These are phyloP conservation scores for Lactarius indigo DNA, from an alignment of 768 basidiomycete genomes.

Conservation along the genomic window DNA sequence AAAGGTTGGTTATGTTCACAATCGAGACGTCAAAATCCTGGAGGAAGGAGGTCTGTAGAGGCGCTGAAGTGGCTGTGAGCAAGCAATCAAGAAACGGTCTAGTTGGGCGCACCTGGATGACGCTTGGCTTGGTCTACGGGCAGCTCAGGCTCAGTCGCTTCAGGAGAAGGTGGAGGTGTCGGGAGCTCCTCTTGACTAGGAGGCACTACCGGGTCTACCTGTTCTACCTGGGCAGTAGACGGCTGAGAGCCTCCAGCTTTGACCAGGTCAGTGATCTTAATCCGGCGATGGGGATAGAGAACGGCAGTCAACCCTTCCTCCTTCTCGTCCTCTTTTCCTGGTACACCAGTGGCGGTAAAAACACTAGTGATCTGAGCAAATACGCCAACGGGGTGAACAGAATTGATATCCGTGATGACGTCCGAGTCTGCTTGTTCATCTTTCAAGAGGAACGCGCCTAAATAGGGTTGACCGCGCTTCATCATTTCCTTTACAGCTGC, in stretches of 20 bases:
- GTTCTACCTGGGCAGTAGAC: conserved; percentile 35
- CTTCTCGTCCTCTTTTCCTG: conserved; percentile 66
- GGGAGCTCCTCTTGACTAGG: conserved; percentile 45
- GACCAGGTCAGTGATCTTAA: conserved; percentile 82
- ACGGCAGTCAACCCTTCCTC: conserved; percentile 94
- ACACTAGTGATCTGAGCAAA: conserved; percentile 97
- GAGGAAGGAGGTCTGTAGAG: conserved; percentile 81
- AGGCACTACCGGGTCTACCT: conserved; percentile 31
- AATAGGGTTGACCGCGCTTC: conserved; percentile 93
- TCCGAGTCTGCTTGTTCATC: conserved; percentile 92
- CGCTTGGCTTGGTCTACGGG: conserved; percentile 15
- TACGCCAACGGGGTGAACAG: conserved; percentile 90
- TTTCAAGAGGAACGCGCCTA: conserved; percentile 95
- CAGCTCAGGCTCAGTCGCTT: conserved; percentile 8
- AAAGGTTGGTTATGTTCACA: conserved; percentile 82
- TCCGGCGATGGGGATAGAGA: conserved; percentile 88
- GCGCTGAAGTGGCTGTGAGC: conserved; percentile 37
- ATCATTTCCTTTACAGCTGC: conserved; percentile 95
- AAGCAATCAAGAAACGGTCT: neutral
- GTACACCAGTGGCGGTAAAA: conserved; percentile 56
- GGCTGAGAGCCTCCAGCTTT: conserved; percentile 49
- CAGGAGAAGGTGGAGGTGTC: conserved; percentile 42
- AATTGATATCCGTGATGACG: conserved; percentile 81
- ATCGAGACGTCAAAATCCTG: conserved; percentile 81
- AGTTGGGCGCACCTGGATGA: conserved; percentile 18